A percentile compares a stretch with the other conserved stretches of the same genome.
Conservation (phyloP, 2,329 filamentous ascomycete species). For the Arthrocladium fulminans region DNA sequence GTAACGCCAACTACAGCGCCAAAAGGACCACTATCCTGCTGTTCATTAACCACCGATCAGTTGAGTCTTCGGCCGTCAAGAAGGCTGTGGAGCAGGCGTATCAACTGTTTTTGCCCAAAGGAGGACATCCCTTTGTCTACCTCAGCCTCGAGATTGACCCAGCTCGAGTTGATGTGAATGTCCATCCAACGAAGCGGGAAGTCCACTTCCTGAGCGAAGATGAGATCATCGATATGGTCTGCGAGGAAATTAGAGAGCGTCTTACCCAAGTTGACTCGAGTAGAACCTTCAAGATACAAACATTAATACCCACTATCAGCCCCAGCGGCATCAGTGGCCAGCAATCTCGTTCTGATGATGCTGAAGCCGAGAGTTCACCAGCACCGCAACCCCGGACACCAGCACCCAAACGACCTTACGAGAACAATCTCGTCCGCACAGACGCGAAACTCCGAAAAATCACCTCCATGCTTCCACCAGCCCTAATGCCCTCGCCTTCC, state of each 20-base stretch:
- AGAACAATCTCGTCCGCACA: constrained; percentile 83
- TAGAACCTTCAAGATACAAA: constrained; percentile 89
- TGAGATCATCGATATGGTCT: constrained; percentile 82
- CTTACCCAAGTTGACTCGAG: constrained; percentile 86
- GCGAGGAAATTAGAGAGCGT: constrained; percentile 65
- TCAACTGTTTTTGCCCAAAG: constrained; percentile 77
- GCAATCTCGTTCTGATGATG: constrained; percentile 32
- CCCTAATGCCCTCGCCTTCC: constrained; percentile 27
- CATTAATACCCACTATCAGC: constrained; percentile 61
- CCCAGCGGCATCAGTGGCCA: constrained; percentile 19
- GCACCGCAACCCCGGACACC: constrained; percentile 30
- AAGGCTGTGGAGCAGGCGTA: constrained; percentile 90
- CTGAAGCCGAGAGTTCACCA: constrained; percentile 25
- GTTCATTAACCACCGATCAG: constrained; percentile 93
- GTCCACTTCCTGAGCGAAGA: constrained; percentile 98
- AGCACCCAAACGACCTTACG: constrained; percentile 52
- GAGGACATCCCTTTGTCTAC: constrained; percentile 88
- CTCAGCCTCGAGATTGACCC: constrained; percentile 89
- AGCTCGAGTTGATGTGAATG: constrained; percentile 86
- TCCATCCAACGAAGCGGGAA: constrained; percentile 93
- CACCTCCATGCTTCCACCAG: constrained; percentile 80
- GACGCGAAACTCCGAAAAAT: constrained; percentile 88
- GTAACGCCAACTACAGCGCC: constrained; percentile 88
- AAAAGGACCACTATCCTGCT: constrained; percentile 81
- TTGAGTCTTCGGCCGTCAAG: constrained; percentile 80